Evolutionary conservation across 139 green algal genomes (phyloP), one percentile per base, ranked within the genome.

Genomic region (Chlorella sp.): DNA sequence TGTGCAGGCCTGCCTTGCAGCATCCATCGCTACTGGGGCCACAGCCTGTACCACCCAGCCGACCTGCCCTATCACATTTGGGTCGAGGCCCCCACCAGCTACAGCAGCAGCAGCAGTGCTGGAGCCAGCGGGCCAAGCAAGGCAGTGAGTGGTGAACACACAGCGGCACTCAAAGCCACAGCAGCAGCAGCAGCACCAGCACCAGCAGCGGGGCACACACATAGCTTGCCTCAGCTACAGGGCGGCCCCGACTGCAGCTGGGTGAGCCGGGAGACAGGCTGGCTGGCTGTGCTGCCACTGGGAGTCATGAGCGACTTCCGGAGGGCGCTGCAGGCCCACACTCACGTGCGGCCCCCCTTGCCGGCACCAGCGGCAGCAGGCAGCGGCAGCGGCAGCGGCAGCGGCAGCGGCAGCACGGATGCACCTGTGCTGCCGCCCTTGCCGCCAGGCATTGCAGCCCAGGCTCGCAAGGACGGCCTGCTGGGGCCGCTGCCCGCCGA

Each of bases 271-370:
- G 12, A 60, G 51, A 20, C 51, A 21, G 51, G 74, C 26, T 44
- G 36, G 11, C 47, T 41, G 75, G 72, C 26, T 92, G 41, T 89
- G 89, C 4, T 74, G 89, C 47, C 51, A 21, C 51, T 60, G 13
- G 51, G 2, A 60, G 88, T 93, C 0, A 95, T 95, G 91, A 95
- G 86, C 9, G 85, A 89, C 34, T 94, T 95, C 74, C 70, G 84
- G 25, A 84, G 87, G 41, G 85, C 57, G 44, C 74, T 88, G 34
- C 85, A 92, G 30, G 38, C 41, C 1, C 36, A 84, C 36, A 47
- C 79, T 39, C 32, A 16, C 13, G 55, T 85, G 64, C 30, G 74
- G 41, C 72, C 34, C 16, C 82, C 81, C 4, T 34, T 88, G 57
- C 62, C 74, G 18, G 30, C 81, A 2, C 86, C 73, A 3, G 12